A percentile compares a stretch with the other conserved stretches of the same genome.
phyloP scores from a whole-genome alignment of 108 stramenopile genomes.

The Skeletonema tropicum region DNA sequence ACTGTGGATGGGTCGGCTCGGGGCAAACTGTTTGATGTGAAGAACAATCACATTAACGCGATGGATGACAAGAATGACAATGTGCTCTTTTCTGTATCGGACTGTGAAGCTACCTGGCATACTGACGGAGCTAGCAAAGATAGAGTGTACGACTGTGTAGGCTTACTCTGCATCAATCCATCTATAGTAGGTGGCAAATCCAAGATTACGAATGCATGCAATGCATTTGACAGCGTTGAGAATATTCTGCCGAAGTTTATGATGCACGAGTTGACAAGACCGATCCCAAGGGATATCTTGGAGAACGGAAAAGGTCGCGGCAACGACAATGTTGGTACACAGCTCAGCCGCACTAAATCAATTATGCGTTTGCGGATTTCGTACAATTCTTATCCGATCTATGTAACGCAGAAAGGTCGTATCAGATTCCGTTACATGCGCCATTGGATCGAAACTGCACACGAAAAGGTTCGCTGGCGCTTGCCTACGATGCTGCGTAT shows the following conservation, averaged over 20 bases:
- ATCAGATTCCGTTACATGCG: conserved; percentile 30
- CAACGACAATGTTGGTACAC: neutral
- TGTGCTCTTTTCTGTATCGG: conserved; percentile 25
- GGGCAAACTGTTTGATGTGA: conserved; percentile 14
- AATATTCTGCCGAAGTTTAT: conserved; percentile 21
- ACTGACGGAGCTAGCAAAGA: conserved; percentile 33
- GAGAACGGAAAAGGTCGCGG: conserved; percentile 19
- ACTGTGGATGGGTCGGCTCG: conserved; percentile 20
- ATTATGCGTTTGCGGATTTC: conserved; percentile 13
- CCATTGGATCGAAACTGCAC: conserved; percentile 33
- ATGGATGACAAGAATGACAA: conserved; percentile 5
- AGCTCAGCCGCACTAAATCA: neutral
- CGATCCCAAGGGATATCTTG: conserved; percentile 17
- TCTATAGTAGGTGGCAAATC: conserved; percentile 14
- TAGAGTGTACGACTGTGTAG: conserved; percentile 16
- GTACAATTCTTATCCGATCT: conserved; percentile 29
- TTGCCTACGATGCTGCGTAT: conserved; percentile 9
- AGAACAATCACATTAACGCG: conserved; percentile 3
- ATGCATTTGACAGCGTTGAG: neutral
- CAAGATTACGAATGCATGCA: conserved; percentile 13
- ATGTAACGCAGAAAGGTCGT: neutral
- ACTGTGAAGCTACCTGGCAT: conserved; percentile 26
- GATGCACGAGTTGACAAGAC: conserved; percentile 23
- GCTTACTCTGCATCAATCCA: conserved; percentile 20
- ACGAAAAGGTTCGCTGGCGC: conserved; percentile 10